phyloP scores from a whole-genome alignment of 495 filamentous ascomycete genomes.

The Talaromyces ruber region DNA sequence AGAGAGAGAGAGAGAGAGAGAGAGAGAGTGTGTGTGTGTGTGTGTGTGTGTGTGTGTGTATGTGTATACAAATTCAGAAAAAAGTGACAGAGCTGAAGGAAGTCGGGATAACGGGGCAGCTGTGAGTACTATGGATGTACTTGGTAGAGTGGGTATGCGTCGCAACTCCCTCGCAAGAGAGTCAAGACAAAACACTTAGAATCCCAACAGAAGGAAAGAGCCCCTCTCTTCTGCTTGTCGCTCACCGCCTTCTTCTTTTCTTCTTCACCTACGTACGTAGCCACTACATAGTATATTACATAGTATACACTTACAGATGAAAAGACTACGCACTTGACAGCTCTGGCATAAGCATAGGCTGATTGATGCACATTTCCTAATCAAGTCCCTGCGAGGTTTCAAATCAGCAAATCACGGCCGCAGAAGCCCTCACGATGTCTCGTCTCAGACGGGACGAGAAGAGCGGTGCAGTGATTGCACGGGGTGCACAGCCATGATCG shows the following conservation, averaged over 20 bases:
- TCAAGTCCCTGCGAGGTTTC: not conserved
- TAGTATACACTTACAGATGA: too few species aligned
- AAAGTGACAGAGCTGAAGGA: not conserved
- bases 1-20: too few species aligned
- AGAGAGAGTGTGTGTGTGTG: too few species aligned
- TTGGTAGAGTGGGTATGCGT: not conserved
- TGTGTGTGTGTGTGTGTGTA: too few species aligned
- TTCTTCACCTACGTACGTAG: too few species aligned
- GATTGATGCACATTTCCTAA: not conserved
- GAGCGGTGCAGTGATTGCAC: not conserved
- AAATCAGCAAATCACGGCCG: not conserved
- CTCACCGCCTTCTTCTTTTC: not conserved
- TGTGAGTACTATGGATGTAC: too few species aligned
- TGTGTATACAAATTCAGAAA: not conserved
- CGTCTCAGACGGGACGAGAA: not conserved
- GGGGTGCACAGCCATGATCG: not conserved
- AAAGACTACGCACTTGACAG: too few species aligned
- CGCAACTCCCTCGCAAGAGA: not conserved
- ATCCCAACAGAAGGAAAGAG: not conserved
- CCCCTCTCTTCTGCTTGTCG: not conserved
- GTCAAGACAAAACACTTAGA: not conserved
- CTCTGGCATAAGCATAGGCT: not conserved
- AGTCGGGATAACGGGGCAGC: not conserved
- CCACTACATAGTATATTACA: too few species aligned
- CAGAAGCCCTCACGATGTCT: not conserved